These are phyloP conservation scores for Fusarium mangiferae DNA, from an alignment of 2,329 filamentous ascomycete genomes.

Conservation along the genomic window DNA sequence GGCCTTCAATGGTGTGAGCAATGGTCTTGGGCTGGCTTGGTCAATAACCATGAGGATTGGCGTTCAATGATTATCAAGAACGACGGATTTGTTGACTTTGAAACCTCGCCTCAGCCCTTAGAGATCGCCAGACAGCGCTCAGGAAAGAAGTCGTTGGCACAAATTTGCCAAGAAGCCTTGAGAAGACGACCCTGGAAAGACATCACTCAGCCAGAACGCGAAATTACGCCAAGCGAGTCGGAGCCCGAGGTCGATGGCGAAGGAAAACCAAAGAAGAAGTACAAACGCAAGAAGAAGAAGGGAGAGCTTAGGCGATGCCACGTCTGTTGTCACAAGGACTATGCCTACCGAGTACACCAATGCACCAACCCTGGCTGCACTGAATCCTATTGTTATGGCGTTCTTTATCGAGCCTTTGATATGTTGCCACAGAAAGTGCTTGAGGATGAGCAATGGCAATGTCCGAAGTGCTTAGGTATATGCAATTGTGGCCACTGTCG, in stretches of 20 bases:
- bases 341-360: slow-evolving; percentile 83
- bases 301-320: slow-evolving; percentile 75
- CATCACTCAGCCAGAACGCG: slow-evolving; percentile 69
- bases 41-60: slow-evolving; percentile 84
- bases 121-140: slow-evolving; percentile 73
- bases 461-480: slow-evolving; percentile 84
- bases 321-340: slow-evolving; percentile 83
- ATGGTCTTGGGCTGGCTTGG: slow-evolving; percentile 84
- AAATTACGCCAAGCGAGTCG: slow-evolving; percentile 59
- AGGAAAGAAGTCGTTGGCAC: slow-evolving; percentile 82
- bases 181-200: slow-evolving; percentile 84
- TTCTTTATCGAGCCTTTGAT: slow-evolving; percentile 90
- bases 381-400: slow-evolving; percentile 90
- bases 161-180: slow-evolving; percentile 94
- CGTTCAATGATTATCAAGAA: slow-evolving; percentile 79
- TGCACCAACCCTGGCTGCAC: slow-evolving; percentile 78
- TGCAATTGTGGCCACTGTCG: slow-evolving; percentile 90
- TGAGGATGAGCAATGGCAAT: slow-evolving; percentile 85
- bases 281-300: slow-evolving; percentile 63
- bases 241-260: slow-evolving; percentile 73
- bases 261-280: slow-evolving; percentile 69
- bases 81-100: slow-evolving; percentile 72
- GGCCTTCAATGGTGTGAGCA: slow-evolving; percentile 92
- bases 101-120: slow-evolving; percentile 75
- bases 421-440: slow-evolving; percentile 85